A percentile compares a stretch with the other conserved stretches of the same genome.
phyloP scores from a whole-genome alignment of 192 early-diverging fungal genomes.

The Entomortierella chlamydospora region DNA sequence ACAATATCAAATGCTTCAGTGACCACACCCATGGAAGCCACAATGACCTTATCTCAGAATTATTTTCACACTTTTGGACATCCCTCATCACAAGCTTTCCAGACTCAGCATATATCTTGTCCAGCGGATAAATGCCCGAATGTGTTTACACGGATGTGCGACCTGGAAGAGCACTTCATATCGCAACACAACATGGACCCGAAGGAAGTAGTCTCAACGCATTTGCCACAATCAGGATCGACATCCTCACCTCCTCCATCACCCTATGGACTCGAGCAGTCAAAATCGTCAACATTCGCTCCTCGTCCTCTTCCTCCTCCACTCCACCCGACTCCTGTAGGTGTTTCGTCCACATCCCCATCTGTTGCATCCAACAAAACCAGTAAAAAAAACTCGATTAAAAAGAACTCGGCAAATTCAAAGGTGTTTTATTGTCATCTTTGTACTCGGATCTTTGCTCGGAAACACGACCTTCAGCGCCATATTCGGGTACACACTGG shows the following conservation, averaged over 20 bases:
- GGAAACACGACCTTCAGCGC: constrained; percentile 85
- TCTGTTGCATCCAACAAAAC: neutral
- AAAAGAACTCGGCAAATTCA: neutral
- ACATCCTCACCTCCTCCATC: neutral
- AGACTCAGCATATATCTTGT: constrained; percentile 7
- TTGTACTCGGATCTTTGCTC: constrained; percentile 75
- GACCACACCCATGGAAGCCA: neutral
- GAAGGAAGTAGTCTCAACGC: constrained; percentile 1
- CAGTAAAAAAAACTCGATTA: neutral
- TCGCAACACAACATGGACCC: constrained; percentile 11
- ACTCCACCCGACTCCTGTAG: no score
- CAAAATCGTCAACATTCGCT: neutral
- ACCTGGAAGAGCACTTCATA: constrained; percentile 19
- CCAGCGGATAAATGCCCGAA: constrained; percentile 25
- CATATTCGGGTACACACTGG: constrained; percentile 77
- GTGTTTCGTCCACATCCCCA: neutral
- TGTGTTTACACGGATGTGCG: constrained; percentile 17
- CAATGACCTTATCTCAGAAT: no score
- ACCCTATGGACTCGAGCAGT: neutral
- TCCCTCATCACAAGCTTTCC: neutral
- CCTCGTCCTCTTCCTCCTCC: no score
- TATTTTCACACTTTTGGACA: neutral
- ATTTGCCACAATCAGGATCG: neutral
- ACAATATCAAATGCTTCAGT: neutral
- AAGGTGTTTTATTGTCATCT: constrained; percentile 65